Evolutionary conservation across 108 stramenopile species (phyloP).

Genomic region (Nitzschia inconspicua): DNA sequence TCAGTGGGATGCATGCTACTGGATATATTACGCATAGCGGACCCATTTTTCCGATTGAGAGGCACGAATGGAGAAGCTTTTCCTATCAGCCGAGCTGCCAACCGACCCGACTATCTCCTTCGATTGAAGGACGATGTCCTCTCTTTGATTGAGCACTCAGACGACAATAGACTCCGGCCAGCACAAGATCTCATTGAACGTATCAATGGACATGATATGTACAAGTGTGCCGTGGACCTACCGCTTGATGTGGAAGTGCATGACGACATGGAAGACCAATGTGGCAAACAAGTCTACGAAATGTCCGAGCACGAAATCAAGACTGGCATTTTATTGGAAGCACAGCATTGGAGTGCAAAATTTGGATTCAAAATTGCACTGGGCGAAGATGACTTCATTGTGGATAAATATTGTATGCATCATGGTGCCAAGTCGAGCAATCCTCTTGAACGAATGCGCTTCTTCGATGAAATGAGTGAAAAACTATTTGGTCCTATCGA

Average conservation of each 20-base stretch:
- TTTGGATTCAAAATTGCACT: too few species aligned
- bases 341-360: slow-evolving; percentile 3
- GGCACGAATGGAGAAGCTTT: slow-evolving; percentile 14
- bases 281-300: slow-evolving; percentile 17
- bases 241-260: slow-evolving; percentile 4
- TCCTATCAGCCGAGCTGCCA: slow-evolving; percentile 66
- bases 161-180: slow-evolving; percentile 37
- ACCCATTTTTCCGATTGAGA: slow-evolving; percentile 53
- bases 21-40: slow-evolving; percentile 72
- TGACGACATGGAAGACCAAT: not conserved
- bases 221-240: slow-evolving; percentile 44
- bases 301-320: slow-evolving; percentile 13
- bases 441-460: slow-evolving; percentile 69
- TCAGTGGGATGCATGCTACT: slow-evolving; percentile 70
- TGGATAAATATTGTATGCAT: slow-evolving; percentile 59
- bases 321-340: slow-evolving; percentile 10
- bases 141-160: slow-evolving; percentile 41
- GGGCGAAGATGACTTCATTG: slow-evolving; percentile 53
- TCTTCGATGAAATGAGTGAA: slow-evolving; percentile 45
- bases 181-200: slow-evolving; percentile 53
- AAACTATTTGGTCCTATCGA: slow-evolving; percentile 22
- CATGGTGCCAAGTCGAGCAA: slow-evolving; percentile 64
- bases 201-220: slow-evolving; percentile 43
- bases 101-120: slow-evolving; percentile 40
- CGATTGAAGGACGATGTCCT: slow-evolving; percentile 58